Percentiles rank a stretch among this genome's conserved stretches.
Conservation (phyloP, 139 green algal genomes). For the Chlamydomonas sp. region DNA sequence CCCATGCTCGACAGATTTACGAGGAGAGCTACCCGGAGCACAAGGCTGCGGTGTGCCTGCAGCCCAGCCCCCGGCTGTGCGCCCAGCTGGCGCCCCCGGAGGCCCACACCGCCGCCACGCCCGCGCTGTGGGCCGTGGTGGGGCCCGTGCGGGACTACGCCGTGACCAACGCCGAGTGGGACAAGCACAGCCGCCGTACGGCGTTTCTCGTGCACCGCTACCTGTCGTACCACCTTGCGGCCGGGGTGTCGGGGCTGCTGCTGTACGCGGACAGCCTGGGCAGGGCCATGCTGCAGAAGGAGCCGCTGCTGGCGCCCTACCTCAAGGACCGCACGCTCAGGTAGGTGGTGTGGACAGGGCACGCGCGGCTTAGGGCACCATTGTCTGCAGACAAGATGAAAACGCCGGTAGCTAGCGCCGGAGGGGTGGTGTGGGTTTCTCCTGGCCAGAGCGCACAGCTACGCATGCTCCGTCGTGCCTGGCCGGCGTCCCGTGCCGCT, state of each 20-base stretch:
- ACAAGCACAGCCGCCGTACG: too few relatives aligned
- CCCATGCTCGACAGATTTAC: neutral
- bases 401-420: too few relatives aligned
- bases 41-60: slow-evolving; percentile 1
- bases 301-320: too few relatives aligned
- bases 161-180: neutral
- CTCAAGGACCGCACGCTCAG: neutral
- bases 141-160: neutral
- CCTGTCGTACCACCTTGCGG: slow-evolving; percentile 4
- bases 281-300: neutral
- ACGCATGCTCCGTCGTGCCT: too few relatives aligned
- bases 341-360: neutral
- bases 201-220: neutral
- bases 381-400: too few relatives aligned
- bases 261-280: slow-evolving; percentile 10
- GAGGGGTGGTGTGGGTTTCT: too few relatives aligned
- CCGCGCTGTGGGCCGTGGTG: neutral
- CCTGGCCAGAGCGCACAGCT: too few relatives aligned
- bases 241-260: neutral
- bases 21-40: neutral
- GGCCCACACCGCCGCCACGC: neutral
- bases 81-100: neutral
- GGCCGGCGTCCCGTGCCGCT: too few relatives aligned
- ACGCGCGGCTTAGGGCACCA: too few relatives aligned
- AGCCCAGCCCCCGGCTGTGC: neutral